A percentile compares a stretch with the other conserved stretches of the same genome.
phyloP scores from a whole-genome alignment of 179 eudicot genomes.

The Silene noctiflora region DNA sequence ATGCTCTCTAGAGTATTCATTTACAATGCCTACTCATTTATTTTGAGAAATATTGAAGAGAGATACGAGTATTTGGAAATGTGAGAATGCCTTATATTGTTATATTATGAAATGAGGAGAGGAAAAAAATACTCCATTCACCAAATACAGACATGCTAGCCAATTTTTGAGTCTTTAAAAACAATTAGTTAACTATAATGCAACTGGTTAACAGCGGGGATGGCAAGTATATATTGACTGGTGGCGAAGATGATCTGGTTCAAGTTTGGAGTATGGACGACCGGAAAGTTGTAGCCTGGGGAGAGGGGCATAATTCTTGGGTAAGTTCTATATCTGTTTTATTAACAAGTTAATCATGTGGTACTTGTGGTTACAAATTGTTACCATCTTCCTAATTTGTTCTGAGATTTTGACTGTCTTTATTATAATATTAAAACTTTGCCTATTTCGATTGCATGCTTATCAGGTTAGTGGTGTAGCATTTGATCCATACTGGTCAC shows the following conservation, averaged over 20 bases:
- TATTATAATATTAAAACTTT: background rate
- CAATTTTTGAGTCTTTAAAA: slow-evolving; percentile 5
- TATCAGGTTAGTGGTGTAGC: slow-evolving; percentile 98
- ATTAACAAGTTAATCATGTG: background rate
- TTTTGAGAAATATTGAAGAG: background rate
- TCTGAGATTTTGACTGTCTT: background rate
- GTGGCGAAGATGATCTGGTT: slow-evolving; percentile 98
- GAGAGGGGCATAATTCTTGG: slow-evolving; percentile 98
- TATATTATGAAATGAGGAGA: background rate
- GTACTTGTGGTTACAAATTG: background rate
- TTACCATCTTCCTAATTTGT: slow-evolving; percentile 12
- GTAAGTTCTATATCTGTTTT: slow-evolving; percentile 38
- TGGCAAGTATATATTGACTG: slow-evolving; percentile 78
- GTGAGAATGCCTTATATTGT: background rate
- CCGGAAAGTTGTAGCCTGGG: slow-evolving; percentile 92
- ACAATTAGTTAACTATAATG: slow-evolving; percentile 21
- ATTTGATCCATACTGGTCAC: slow-evolving; percentile 83
- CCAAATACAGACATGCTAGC: background rate
- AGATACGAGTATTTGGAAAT: background rate
- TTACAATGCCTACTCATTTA: background rate
- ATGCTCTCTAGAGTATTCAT: background rate
- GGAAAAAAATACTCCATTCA: background rate
- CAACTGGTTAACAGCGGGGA: slow-evolving; percentile 55
- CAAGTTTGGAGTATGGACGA: slow-evolving; percentile 99
- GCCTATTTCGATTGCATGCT: slow-evolving; percentile 14